Conservation (phyloP, 345 rosid species). For the Euphorbia pulcherrima region DNA sequence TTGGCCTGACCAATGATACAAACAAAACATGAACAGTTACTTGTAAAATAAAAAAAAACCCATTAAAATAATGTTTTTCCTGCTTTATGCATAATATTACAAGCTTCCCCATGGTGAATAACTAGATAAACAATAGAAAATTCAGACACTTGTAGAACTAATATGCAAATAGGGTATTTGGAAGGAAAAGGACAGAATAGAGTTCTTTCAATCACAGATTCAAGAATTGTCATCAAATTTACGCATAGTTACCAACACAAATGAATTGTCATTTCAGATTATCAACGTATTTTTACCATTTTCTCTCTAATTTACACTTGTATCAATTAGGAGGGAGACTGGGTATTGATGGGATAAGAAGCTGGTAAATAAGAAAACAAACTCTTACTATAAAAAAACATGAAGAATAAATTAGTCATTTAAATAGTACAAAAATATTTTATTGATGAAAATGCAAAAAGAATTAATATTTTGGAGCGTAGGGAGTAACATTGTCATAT, state of each 20-base stretch:
- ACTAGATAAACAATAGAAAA: no score
- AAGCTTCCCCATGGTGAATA: not conserved
- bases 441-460: no score
- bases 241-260: not conserved
- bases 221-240: not conserved
- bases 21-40: slow-evolving; percentile 12
- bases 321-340: no score
- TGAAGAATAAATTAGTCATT: no score
- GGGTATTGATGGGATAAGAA: no score
- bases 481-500: not conserved
- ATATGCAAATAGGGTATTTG: not conserved
- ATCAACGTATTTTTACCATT: no score
- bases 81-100: not conserved
- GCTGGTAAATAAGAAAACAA: no score
- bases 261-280: no score
- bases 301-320: no score
- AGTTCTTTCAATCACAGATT: not conserved
- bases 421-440: no score
- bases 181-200: not conserved
- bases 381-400: no score
- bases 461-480: no score
- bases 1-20: slow-evolving; percentile 51
- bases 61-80: not conserved
- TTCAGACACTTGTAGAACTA: not conserved
- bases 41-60: slow-evolving; percentile 1